Evolutionary conservation across 1,139 yeast species (phyloP).

Genomic region (Debaryomyces sp.): DNA sequence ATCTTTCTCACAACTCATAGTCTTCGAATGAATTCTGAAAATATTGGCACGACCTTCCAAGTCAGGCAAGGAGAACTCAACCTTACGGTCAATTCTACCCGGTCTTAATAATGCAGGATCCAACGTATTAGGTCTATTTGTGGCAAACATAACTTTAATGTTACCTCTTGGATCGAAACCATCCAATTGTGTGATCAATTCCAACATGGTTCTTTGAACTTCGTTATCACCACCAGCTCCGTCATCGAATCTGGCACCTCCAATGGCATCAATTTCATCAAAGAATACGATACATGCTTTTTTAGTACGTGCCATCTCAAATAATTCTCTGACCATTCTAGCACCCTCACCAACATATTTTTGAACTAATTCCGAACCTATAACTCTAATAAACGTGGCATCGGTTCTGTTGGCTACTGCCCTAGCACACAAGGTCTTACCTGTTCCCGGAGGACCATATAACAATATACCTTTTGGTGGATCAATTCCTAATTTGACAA

Average conservation of each 20-base stretch:
- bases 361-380: slow-evolving; percentile 97
- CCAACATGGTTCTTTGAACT: slow-evolving; percentile 98
- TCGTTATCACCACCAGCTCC: slow-evolving; percentile 99
- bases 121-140: slow-evolving; percentile 95
- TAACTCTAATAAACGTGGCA: slow-evolving; percentile 96
- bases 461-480: slow-evolving; percentile 97
- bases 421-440: slow-evolving; percentile 95
- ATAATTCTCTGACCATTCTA: slow-evolving; percentile 96
- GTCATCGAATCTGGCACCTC: slow-evolving; percentile 98
- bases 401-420: slow-evolving; percentile 99
- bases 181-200: slow-evolving; percentile 92
- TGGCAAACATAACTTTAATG: slow-evolving; percentile 98
- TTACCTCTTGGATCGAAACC: slow-evolving; percentile 99
- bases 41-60: slow-evolving; percentile 97
- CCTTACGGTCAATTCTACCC: slow-evolving; percentile 97
- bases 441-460: slow-evolving; percentile 99
- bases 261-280: slow-evolving; percentile 98
- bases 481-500: slow-evolving; percentile 94
- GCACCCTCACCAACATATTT: slow-evolving; percentile 99
- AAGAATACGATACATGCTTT: slow-evolving; percentile 95
- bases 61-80: slow-evolving; percentile 94
- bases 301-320: slow-evolving; percentile 98
- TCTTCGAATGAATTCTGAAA: slow-evolving; percentile 93
- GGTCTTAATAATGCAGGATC: slow-evolving; percentile 98
- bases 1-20: slow-evolving; percentile 96